Evolutionary conservation across 805 yeast species (phyloP), one percentile per base, ranked within the genome.

Genomic region (Wickerhamomyces bisporus): DNA sequence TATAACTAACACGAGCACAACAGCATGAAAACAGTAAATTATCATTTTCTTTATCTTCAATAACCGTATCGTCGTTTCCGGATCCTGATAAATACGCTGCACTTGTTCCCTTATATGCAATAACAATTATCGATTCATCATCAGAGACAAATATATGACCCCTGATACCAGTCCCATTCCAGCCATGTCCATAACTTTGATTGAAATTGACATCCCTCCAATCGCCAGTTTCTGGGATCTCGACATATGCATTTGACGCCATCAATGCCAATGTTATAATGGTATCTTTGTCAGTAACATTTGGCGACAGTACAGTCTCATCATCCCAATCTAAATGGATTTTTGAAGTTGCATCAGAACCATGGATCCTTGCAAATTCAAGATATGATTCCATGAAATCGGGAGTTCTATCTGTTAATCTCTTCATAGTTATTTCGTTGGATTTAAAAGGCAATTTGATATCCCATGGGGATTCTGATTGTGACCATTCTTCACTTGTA

Each of bases 21-120:
- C 98, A 93, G 60, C 98, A 93, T 10, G 94, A 85, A 57, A 93
- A 93, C 26, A 93, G 62, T 40, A 91, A 55, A 53, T 93, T 93
- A 58, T 93, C 98, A 57, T 91, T 93, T 21, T 71, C 60, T 58
- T 86, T 87, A 57, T 93, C 98, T 42, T 77, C 79, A 1, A 71
- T 76, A 0, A 84, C 81, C 0, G 98, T 91, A 35, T 83, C 96
- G 12, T 86, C 95, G 41, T 77, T 79, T 0, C 86, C 83, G 0
- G 96, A 82, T 16, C 86, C 95, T 1, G 75, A 74, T 11, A 81
- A 53, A 4, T 81, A 78, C 0, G 88, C 85, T 0, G 97, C 95
- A 35, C 89, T 77, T 1, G 98, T 91, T 2, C 98, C 98, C 58
- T 93, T 93, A 41, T 87, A 68, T 0, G 95, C 77, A 23, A 93